Base-by-base conservation (phyloP, 1,284 basidiomycete genomes). In the Erythrobasidium hasegawianum region DNA sequence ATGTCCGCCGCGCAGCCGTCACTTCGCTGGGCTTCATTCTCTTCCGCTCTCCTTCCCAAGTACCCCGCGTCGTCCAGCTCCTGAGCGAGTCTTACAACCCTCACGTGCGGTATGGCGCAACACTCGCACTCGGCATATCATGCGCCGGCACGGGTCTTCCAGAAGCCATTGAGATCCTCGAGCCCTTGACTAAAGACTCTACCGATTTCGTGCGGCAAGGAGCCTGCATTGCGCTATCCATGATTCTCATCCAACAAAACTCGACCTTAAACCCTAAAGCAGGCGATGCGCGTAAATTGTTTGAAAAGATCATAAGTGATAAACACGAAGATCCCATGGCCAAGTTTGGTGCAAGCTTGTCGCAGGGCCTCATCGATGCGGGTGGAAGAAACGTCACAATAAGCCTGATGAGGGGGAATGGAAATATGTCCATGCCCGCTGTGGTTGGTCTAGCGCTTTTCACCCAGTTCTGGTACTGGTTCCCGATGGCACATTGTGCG, bases 381-480 rank as follows among this genome's bases (percentile, higher is more conserved):
- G 93, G 94, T 67, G 94, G 94, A 45, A 83, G 93, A 57, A 97
- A 97, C 76, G 89, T 89, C 66, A 96, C 91, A 9, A 91, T 97
- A 74, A 91, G 86, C 73, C 80, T 97, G 62, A 88, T 92, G 76
- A 95, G 90, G 74, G 85, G 89, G 69, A 90, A 90, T 4, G 94
- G 94, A 4, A 93, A 87, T 70, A 84, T 83, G 71, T 93, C 96
- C 77, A 93, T 91, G 72, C 89, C 84, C 64, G 90, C 93, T 2
- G 90, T 97, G 69, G 90, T 97, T 43, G 94, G 94, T 27, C 93
- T 97, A 89, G 86, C 88, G 16, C 79, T 97, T 75, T 97, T 97
- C 80, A 90, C 88, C 74, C 94, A 97, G 77, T 97, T 97, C 80
- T 97, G 94, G 94, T 97, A 97, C 77, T 97, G 94, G 94, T 97